These are phyloP conservation scores for Venustampulla echinocandica DNA, from an alignment of 495 filamentous ascomycete genomes.

Conservation along the genomic window DNA sequence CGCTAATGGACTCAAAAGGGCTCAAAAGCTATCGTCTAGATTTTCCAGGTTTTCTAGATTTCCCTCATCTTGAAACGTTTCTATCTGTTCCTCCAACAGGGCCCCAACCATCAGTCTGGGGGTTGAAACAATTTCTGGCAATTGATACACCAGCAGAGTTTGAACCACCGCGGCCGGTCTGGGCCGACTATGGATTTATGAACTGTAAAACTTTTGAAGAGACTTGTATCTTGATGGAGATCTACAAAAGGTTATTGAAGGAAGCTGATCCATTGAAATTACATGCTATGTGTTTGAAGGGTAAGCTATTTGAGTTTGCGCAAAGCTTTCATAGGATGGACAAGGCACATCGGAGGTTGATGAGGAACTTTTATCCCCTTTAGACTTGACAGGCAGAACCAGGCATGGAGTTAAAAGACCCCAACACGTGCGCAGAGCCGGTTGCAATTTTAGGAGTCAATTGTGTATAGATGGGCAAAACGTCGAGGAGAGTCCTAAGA, in stretches of 20 bases:
- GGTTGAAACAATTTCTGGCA: constrained; percentile 27
- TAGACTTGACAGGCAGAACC: no score
- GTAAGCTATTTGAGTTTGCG: constrained; percentile 24
- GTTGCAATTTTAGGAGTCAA: no score
- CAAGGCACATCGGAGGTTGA: constrained; percentile 24
- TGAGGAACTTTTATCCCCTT: constrained; percentile 21
- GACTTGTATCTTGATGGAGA: constrained; percentile 27
- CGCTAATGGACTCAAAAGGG: constrained; percentile 29
- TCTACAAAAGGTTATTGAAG: constrained; percentile 24
- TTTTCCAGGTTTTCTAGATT: constrained; percentile 12
- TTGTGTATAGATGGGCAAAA: no score
- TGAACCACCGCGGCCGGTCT: constrained; percentile 20
- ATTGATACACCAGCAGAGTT: constrained; percentile 21
- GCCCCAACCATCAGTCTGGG: constrained; percentile 24
- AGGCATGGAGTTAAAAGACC: no score
- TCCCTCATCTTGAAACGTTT: constrained; percentile 24
- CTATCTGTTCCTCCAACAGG: constrained; percentile 21
- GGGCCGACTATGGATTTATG: constrained; percentile 26
- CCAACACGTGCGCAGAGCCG: no score
- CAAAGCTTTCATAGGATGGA: constrained; percentile 23
- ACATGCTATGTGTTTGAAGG: constrained; percentile 23
- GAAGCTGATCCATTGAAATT: constrained; percentile 24
- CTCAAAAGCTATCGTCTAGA: constrained; percentile 11
- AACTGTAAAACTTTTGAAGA: constrained; percentile 28
- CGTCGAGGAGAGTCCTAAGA: no score